These are phyloP conservation scores for Calonectria naviculata DNA, from an alignment of 2,329 filamentous ascomycete genomes.

Conservation along the genomic window DNA sequence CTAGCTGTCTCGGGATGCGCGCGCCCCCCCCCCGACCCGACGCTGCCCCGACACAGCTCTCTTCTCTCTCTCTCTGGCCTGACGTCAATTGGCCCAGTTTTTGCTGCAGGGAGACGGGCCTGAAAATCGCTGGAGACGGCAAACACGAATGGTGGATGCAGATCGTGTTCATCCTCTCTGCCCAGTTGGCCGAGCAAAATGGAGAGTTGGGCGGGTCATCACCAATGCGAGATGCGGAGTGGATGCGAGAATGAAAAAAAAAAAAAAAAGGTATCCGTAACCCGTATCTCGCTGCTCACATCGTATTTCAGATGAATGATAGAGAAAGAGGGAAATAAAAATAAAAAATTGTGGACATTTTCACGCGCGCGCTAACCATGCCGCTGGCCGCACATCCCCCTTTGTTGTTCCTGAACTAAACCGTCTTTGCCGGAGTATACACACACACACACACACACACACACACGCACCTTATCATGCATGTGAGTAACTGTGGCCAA, in stretches of 20 bases:
- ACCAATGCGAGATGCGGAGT: too few relatives aligned
- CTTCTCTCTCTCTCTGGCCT: too few relatives aligned
- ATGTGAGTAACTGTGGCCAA: neutral
- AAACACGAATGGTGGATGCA: neutral
- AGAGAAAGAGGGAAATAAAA: neutral
- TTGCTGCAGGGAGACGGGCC: neutral
- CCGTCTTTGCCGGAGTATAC: neutral
- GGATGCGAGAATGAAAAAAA: too few relatives aligned
- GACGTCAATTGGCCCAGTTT: neutral
- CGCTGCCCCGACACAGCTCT: too few relatives aligned
- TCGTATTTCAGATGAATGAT: too few relatives aligned
- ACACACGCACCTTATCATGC: neutral
- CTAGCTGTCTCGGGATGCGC: neutral
- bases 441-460: too few relatives aligned
- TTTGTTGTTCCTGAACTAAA: conserved; percentile 14
- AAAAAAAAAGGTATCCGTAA: too few relatives aligned
- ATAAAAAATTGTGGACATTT: neutral
- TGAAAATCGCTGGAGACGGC: neutral
- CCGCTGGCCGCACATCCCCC: neutral
- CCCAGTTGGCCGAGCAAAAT: neutral
- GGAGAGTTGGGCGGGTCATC: too few relatives aligned
- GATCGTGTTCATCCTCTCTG: neutral
- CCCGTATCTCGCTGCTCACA: too few relatives aligned
- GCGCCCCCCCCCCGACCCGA: too few relatives aligned
- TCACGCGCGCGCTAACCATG: conserved; percentile 6